Base-by-base conservation (phyloP, 305 asterid genomes). In the Salvia sclarea region DNA sequence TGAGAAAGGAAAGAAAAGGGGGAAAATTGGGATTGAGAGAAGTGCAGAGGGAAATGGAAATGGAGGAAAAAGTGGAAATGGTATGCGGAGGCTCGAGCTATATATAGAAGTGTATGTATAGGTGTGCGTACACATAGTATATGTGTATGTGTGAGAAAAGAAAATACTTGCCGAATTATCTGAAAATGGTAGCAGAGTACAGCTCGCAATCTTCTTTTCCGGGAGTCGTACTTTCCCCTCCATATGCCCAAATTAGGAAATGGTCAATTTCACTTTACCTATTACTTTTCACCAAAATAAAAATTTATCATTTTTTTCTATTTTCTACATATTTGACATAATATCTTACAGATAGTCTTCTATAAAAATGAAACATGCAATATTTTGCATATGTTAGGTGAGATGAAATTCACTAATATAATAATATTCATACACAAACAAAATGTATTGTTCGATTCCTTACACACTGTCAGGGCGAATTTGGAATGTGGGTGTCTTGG, bases 111-210 rank as follows among this genome's bases (percentile, higher is more conserved):
- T 44, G 68, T 69, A 57, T 47, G 49, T 60, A 64, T 63, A 31
- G 17, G 18, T 74, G 77, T 71, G 62, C 52, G 70, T 66, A 50
- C 75, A 67, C 76, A 74, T 3, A 75, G 69, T 60, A 37, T 56
- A 16, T 37, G 35, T 40, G 70, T 10, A 28, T 47, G 59, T 30
- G 52, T 18, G 24, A 17, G 43, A 65, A 48, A 48, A 50, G 28
- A 47, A 40, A 68, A 68, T 76, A 61, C 16, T 65, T 70, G 69
- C 77, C 64, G 67, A 76, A 65, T 38, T 66, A 50, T 65, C 70
- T 40, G 64, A 67, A 72, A 72, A 47, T 68, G 78, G 71, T 30
- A 61, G 67, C 58, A 68, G 65, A 72, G 61, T 62, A 72, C 78
- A 68, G 69, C 75, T 58, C 71, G 69, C 72, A 55, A 57, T 72